Evolutionary conservation across 306 rosid genomes (phyloP), one percentile per base, ranked within the genome.

Genomic region (Malus orientalis): DNA sequence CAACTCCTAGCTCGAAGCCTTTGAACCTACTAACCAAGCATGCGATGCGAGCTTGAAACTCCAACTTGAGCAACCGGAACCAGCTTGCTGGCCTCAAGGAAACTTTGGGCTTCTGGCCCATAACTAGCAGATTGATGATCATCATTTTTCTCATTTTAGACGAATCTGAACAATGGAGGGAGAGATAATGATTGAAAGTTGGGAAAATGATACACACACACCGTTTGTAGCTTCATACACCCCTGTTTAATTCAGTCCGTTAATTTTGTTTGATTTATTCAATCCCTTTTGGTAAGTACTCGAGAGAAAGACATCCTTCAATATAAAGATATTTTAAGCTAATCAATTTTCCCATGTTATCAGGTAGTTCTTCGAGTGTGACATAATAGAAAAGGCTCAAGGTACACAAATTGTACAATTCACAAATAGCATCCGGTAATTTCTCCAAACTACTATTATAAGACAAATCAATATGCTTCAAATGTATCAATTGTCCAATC

Each of bases 21-120:
- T 30, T 10, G 30, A 74, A 61, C 30, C 29, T 40, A 44, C 9
- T 1, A 9, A 18, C 6, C 42, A 63, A 57, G 32, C 23, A 19
- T 38, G 6, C 13, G 0, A 16, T 30, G 42, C 42, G 8, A 29
- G 68, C 2, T 63, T 29, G 40, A 54, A 76, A 71, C 67, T 42
- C 94, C 88, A 36, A 88, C 72, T 78, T 94, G 98, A 20, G 84
- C 85, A 38, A 76, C 91, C 1, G 94, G 93, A 78, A 94, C 91
- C 67, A 85, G 69, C 83, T 94, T 94, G 81, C 87, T 81, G 14
- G 87, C 18, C 3, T 62, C 6, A 33, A 29, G 18, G 25, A 66
- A 2, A 10, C 20, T 36, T 47, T 25, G 73, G 36, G 22, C 58
- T 69, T 25, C 12, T 3, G 22, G 33, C 36, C 13, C n/a, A 69